These are phyloP conservation scores for Leishmania amazonensis DNA, from an alignment of 208 protist species.

Conservation along the genomic window DNA sequence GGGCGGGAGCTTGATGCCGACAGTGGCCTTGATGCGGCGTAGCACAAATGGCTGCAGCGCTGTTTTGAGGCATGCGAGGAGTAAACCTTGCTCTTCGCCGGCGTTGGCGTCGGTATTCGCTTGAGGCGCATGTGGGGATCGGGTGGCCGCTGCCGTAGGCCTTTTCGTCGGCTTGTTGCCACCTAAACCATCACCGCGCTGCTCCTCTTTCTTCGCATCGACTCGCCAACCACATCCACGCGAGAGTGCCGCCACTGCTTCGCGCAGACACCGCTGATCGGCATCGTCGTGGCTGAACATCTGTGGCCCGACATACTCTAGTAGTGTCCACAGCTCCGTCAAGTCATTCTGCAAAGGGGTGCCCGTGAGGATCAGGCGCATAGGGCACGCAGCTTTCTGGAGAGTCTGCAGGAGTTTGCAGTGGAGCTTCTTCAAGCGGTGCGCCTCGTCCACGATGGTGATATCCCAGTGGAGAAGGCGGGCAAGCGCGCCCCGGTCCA, in stretches of 20 bases:
- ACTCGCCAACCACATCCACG: background rate
- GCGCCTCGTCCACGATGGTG: slow-evolving; percentile 94
- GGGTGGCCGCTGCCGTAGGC: background rate
- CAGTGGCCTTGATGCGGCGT: slow-evolving; percentile 50
- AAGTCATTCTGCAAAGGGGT: slow-evolving; percentile 98
- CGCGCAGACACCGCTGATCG: slow-evolving; percentile 44
- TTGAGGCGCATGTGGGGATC: background rate
- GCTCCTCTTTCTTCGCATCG: background rate
- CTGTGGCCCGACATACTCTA: slow-evolving; percentile 97
- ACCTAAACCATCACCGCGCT: background rate
- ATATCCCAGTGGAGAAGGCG: slow-evolving; percentile 48
- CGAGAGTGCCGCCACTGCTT: slow-evolving; percentile 32
- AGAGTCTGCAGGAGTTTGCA: slow-evolving; percentile 87
- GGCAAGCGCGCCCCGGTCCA: slow-evolving; percentile 21
- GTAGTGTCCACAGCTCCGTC: slow-evolving; percentile 97
- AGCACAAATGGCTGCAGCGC: slow-evolving; percentile 52
- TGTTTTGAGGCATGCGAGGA: slow-evolving; percentile 22
- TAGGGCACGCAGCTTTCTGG: slow-evolving; percentile 91
- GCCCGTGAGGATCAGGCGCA: slow-evolving; percentile 95
- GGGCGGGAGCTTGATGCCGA: slow-evolving; percentile 47
- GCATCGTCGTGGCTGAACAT: slow-evolving; percentile 67
- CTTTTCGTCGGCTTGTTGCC: background rate
- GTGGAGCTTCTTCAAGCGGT: slow-evolving; percentile 95
- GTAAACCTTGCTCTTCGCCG: background rate
- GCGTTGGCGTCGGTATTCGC: background rate